These are phyloP conservation scores for Ophiosphaerella narmari DNA, from an alignment of 2,329 filamentous ascomycete genomes.

Conservation along the genomic window DNA sequence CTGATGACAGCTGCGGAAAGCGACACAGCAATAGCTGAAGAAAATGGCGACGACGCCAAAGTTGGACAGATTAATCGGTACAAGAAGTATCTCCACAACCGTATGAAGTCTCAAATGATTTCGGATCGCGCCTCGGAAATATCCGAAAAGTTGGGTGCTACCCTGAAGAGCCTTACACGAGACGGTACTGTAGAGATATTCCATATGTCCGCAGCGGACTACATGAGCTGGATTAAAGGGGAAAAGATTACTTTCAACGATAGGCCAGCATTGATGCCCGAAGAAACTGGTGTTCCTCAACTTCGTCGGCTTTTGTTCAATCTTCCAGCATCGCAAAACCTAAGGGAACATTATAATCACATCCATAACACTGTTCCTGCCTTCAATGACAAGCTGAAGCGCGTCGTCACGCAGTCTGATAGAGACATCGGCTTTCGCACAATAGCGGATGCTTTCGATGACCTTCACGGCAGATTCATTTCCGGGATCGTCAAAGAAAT, in stretches of 20 bases:
- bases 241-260: conserved; percentile 12
- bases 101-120: conserved; percentile 10
- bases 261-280: conserved; percentile 14
- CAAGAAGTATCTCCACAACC: conserved; percentile 14
- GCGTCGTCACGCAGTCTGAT: conserved; percentile 9
- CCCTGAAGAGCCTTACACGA: conserved; percentile 3
- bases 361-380: conserved; percentile 5
- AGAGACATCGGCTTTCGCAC: conserved; percentile 17
- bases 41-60: background rate
- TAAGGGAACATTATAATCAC: conserved; percentile 14
- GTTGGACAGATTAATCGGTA: conserved; percentile 8
- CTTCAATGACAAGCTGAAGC: conserved; percentile 20
- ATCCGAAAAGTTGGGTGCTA: conserved; percentile 9
- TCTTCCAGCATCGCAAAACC: conserved; percentile 19
- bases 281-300: conserved; percentile 19
- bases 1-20: conserved; percentile 2
- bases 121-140: conserved; percentile 11
- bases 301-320: conserved; percentile 16
- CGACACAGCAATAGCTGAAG: background rate
- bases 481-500: background rate
- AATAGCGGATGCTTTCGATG: conserved; percentile 20
- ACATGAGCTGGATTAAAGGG: conserved; percentile 23
- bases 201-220: conserved; percentile 21
- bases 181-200: conserved; percentile 6
- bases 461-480: background rate